Percentiles rank a stretch among this genome's conserved stretches.
Evolutionary conservation across 2,329 filamentous ascomycete genomes (phyloP).

Genomic region (Elsinoe fawcettii): DNA sequence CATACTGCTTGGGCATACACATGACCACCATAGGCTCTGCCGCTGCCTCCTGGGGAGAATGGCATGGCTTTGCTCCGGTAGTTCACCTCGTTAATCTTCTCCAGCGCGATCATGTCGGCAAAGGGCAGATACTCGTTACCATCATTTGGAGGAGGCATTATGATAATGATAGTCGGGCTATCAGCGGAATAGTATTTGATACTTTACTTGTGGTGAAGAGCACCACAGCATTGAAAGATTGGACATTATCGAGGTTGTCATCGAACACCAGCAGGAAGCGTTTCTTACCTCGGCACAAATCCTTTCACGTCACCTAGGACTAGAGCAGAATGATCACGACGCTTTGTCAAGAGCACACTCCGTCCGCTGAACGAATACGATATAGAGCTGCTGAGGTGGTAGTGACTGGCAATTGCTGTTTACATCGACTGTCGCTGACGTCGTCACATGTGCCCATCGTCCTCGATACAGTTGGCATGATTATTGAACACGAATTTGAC

Average conservation of each 20-base stretch:
- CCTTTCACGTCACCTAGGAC: background rate
- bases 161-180: background rate
- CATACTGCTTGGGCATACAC: conserved; percentile 52
- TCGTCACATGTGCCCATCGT: background rate
- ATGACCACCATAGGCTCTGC: conserved; percentile 47
- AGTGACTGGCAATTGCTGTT: too few species aligned
- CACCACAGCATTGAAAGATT: background rate
- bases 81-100: conserved; percentile 34
- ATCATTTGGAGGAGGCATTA: conserved; percentile 17
- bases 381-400: background rate
- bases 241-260: background rate
- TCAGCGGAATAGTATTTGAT: background rate
- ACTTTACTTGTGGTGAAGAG: background rate
- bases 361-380: background rate
- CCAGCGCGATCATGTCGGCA: conserved; percentile 34
- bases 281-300: background rate
- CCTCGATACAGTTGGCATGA: background rate
- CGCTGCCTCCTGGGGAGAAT: conserved; percentile 37
- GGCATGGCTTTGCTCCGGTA: conserved; percentile 35
- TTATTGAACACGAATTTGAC: conserved; percentile 13
- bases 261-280: background rate
- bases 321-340: background rate
- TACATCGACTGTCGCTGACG: background rate
- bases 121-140: conserved; percentile 33
- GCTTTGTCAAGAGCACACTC: background rate